Evolutionary conservation across 202 grass and related monocot species (phyloP), one percentile per base, ranked within the genome.

Genomic region (Carex arenaria): DNA sequence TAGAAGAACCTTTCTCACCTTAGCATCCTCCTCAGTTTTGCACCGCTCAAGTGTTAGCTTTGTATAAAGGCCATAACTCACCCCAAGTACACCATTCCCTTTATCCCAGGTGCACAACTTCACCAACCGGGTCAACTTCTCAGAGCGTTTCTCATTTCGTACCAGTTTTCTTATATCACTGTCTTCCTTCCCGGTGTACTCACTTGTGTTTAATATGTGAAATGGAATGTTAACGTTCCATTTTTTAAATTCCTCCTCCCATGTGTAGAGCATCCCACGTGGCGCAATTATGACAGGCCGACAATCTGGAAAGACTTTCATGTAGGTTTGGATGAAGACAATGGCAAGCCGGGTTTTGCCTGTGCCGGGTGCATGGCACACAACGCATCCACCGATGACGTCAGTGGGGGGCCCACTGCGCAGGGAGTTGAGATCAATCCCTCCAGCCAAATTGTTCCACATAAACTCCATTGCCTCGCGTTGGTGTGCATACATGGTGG

Each of bases 381-480:
- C 90, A 56, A 99, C 93, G 83, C 93, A 99, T 64, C 96, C 96
- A 70, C 96, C 94, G 18, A 69, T 56, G 90, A 94, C 83, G 67
- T 92, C 90, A 84, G 90, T 83, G 59, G 83, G 82, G 74, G 90
- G 87, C 52, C 85, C 84, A 67, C 78, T 83, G 34, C 87, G 93
- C 52, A 94, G 19, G 82, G 90, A 82, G 83, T 94, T 82, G 70
- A 92, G 90, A 54, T 90, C 85, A 80, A 97, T 89, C 64, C 84
- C 88, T 43, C 94, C 94, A 2, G 90, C 92, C 49, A 92, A 69
- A 80, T 94, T 97, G 88, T 89, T 91, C 94, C 92, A 97, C 92
- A 97, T 94, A 84, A 97, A 97, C 78, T 97, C 94, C 80, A 97
- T 91, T 84, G 92, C 94, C 89, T 97, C 87, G 4, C 61, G 72